phyloP scores from a whole-genome alignment of 306 rosid species.

The Crotalaria pallida region DNA sequence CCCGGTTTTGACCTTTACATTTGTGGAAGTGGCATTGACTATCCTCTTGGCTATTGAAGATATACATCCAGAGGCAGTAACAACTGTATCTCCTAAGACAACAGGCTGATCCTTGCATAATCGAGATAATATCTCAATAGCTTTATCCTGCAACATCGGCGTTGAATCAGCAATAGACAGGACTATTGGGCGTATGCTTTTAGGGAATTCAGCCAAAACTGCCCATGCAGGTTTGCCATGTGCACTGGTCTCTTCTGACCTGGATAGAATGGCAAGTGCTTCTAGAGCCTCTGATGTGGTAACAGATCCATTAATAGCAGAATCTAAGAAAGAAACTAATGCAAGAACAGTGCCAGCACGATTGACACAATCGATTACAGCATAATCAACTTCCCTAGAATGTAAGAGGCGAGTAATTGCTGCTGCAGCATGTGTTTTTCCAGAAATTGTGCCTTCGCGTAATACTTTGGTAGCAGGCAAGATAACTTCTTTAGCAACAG shows the following conservation, averaged over 20 bases:
- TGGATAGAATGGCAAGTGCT: slow-evolving; percentile 86
- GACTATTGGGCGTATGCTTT: slow-evolving; percentile 83
- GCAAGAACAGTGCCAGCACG: slow-evolving; percentile 94
- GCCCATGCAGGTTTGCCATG: slow-evolving; percentile 83
- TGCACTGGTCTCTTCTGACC: slow-evolving; percentile 49
- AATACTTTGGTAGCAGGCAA: slow-evolving; percentile 89
- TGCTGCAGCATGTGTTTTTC: slow-evolving; percentile 88
- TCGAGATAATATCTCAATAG: slow-evolving; percentile 82
- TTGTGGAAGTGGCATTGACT: slow-evolving; percentile 58
- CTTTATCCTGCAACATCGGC: slow-evolving; percentile 83
- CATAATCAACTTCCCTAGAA: slow-evolving; percentile 58
- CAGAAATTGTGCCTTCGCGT: slow-evolving; percentile 73
- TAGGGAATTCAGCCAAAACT: slow-evolving; percentile 79
- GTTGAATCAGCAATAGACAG: slow-evolving; percentile 65
- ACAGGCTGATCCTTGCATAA: slow-evolving; percentile 83
- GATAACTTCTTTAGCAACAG: slow-evolving; percentile 74
- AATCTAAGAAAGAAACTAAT: slow-evolving; percentile 78
- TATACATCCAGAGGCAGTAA: slow-evolving; percentile 62
- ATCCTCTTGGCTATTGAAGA: slow-evolving; percentile 73
- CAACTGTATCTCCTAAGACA: slow-evolving; percentile 65
- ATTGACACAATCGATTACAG: slow-evolving; percentile 77
- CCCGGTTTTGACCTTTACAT: slow-evolving; percentile 66
- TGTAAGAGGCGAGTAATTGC: slow-evolving; percentile 89
- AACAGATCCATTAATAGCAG: slow-evolving; percentile 54
- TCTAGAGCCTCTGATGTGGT: slow-evolving; percentile 79